phyloP scores from a whole-genome alignment of 2,329 filamentous ascomycete genomes.

The Remersonia thermophila region DNA sequence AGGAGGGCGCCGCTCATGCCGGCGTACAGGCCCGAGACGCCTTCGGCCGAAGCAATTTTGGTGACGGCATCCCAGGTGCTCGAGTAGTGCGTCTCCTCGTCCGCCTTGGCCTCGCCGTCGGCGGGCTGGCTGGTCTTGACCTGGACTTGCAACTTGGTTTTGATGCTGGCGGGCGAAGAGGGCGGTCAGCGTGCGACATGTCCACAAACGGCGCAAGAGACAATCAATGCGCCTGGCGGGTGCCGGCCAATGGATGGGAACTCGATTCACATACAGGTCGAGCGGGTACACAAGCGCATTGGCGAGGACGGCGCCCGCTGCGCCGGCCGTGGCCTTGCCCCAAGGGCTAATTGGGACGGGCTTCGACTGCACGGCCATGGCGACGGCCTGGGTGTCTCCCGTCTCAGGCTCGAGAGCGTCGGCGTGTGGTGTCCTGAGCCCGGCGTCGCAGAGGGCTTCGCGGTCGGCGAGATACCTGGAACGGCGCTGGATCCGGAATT shows the following conservation, averaged over 20 bases:
- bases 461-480: background rate
- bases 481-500: background rate
- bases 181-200: background rate
- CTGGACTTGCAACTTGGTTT: constrained; percentile 92
- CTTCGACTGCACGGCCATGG: constrained; percentile 49
- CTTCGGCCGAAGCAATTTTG: constrained; percentile 73
- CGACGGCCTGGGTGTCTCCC: constrained; percentile 2
- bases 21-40: constrained; percentile 70
- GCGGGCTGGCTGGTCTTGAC: constrained; percentile 44
- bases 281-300: constrained; percentile 94
- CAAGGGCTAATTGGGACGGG: constrained; percentile 67
- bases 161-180: constrained; percentile 54
- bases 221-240: background rate
- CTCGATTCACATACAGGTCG: constrained; percentile 61
- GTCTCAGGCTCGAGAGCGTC: constrained; percentile 3
- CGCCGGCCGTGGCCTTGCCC: constrained; percentile 85
- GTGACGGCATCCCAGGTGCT: constrained; percentile 80
- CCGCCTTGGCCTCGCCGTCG: constrained; percentile 23
- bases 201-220: too few relatives aligned
- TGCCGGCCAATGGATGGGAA: background rate
- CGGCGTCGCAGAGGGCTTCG: background rate
- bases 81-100: constrained; percentile 58
- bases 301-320: constrained; percentile 83
- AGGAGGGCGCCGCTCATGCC: constrained; percentile 78
- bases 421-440: too few relatives aligned